Conservation (phyloP, 2,329 filamentous ascomycete species). For the Cryphonectria radicalis region DNA sequence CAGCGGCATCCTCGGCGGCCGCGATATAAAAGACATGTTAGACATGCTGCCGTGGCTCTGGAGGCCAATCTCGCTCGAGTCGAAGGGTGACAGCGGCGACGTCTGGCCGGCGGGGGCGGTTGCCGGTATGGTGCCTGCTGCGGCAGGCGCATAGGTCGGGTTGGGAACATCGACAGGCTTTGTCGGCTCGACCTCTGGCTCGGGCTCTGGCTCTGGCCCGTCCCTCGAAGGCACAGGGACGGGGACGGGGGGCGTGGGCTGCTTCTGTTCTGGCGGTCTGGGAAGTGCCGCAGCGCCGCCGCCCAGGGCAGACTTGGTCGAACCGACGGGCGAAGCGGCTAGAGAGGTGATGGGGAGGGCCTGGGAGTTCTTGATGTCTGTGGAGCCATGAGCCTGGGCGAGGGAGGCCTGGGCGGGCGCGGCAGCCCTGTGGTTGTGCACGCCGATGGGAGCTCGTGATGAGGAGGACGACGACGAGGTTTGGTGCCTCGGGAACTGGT, state of each 20-base stretch:
- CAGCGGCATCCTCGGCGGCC: slow-evolving; percentile 87
- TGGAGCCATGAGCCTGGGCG: slow-evolving; percentile 63
- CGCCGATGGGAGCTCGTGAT: slow-evolving; percentile 56
- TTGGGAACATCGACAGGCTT: slow-evolving; percentile 42
- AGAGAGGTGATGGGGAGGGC: slow-evolving; percentile 54
- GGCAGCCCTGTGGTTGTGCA: slow-evolving; percentile 59
- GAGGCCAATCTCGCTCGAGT: slow-evolving; percentile 48
- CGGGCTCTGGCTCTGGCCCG: slow-evolving; percentile 10
- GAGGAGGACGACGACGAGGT: slow-evolving; percentile 33
- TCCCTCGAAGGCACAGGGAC: slow-evolving; percentile 13
- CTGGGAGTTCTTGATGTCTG: slow-evolving; percentile 49
- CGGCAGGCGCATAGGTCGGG: slow-evolving; percentile 34
- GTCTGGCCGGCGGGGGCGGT: slow-evolving; percentile 30
- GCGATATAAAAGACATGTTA: slow-evolving; percentile 65
- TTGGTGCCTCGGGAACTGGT: slow-evolving; percentile 30
- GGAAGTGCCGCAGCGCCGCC: slow-evolving; percentile 3
- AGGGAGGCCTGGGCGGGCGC: slow-evolving; percentile 66
- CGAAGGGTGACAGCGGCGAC: slow-evolving; percentile 39
- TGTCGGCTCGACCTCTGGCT: slow-evolving; percentile 35
- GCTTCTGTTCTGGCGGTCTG: slow-evolving; percentile 24
- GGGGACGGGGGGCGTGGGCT: slow-evolving; percentile 6
- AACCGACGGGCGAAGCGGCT: slow-evolving; percentile 46
- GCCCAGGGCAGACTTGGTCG: slow-evolving; percentile 33
- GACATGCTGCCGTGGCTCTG: slow-evolving; percentile 62
- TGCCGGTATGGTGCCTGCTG: slow-evolving; percentile 30